These are phyloP conservation scores for Boletellus emodensis DNA, from an alignment of 768 basidiomycete species.

Conservation along the genomic window DNA sequence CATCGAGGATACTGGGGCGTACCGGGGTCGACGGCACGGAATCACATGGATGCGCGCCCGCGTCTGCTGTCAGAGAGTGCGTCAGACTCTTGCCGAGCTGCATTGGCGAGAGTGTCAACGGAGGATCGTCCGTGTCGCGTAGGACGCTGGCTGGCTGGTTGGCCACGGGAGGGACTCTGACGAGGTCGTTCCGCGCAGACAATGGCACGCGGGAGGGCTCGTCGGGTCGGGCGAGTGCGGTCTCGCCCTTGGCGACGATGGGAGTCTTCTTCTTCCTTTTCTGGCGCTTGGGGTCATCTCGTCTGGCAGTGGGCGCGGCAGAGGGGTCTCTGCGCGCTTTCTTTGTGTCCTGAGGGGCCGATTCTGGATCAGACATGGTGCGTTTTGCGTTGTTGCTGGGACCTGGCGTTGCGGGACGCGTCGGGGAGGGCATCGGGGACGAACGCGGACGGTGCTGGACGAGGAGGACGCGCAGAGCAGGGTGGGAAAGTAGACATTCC, in stretches of 20 bases:
- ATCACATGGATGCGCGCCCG: not conserved
- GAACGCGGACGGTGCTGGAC: not conserved
- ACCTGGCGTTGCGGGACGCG: constrained; percentile 17
- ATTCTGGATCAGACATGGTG: constrained; percentile 24
- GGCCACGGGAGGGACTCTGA: constrained; percentile 19
- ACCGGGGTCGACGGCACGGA: constrained; percentile 13
- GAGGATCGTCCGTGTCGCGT: not conserved
- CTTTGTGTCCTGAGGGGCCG: constrained; percentile 19
- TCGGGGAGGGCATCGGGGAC: constrained; percentile 23
- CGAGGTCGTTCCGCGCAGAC: constrained; percentile 24
- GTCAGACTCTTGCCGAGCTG: not conserved
- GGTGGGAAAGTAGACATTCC: constrained; percentile 6
- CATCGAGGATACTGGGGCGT: not conserved
- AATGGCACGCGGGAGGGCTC: constrained; percentile 16
- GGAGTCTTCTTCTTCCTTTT: constrained; percentile 26
- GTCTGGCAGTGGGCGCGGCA: constrained; percentile 12
- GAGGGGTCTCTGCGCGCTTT: constrained; percentile 21
- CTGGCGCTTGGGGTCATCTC: constrained; percentile 25
- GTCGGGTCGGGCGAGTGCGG: not conserved
- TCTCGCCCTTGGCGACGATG: constrained; percentile 20
- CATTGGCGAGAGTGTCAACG: constrained; percentile 2
- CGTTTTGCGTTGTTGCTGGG: constrained; percentile 17
- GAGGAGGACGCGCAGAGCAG: not conserved
- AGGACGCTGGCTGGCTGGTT: not conserved
- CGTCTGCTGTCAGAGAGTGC: not conserved